phyloP scores from a whole-genome alignment of 2,329 filamentous ascomycete genomes.

The Magnaporthales sp. region DNA sequence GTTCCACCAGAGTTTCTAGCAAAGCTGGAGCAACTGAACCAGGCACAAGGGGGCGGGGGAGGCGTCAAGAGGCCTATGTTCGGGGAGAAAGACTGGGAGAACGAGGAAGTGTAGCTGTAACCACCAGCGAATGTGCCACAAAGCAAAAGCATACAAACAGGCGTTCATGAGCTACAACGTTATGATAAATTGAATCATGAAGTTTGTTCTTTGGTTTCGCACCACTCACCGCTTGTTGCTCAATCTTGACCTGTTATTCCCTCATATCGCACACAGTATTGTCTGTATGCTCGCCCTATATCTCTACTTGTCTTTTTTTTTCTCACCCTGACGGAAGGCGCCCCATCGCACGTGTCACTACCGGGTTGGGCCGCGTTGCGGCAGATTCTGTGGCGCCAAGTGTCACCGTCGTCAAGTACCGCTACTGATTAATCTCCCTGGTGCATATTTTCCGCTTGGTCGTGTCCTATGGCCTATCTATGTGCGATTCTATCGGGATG shows the following conservation, averaged over 20 bases:
- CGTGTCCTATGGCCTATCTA: not conserved
- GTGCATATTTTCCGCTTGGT: not conserved
- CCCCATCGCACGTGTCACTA: not conserved
- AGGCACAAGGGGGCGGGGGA: conserved; percentile 21
- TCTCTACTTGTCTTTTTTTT: not conserved
- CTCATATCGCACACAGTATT: not conserved
- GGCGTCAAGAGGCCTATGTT: conserved; percentile 44
- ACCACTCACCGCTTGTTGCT: not conserved
- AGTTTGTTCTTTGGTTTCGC: not conserved
- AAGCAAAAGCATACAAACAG: not conserved
- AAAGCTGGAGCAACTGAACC: conserved; percentile 60
- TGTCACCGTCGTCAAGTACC: not conserved
- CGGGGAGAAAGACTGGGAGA: conserved; percentile 58
- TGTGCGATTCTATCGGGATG: not conserved
- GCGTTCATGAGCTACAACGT: not conserved
- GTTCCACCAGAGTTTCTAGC: conserved; percentile 89
- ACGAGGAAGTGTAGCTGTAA: conserved; percentile 43
- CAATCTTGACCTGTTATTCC: not conserved
- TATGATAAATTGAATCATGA: not conserved
- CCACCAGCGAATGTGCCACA: not conserved
- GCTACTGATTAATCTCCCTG: not conserved
- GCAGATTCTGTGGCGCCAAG: not conserved
- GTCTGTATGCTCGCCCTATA: not conserved
- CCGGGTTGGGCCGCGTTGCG: not conserved
- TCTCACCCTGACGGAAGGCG: not conserved